Evolutionary conservation across 2,329 filamentous ascomycete genomes (phyloP), one percentile per base, ranked within the genome.

Genomic region (Colletotrichum magnum): DNA sequence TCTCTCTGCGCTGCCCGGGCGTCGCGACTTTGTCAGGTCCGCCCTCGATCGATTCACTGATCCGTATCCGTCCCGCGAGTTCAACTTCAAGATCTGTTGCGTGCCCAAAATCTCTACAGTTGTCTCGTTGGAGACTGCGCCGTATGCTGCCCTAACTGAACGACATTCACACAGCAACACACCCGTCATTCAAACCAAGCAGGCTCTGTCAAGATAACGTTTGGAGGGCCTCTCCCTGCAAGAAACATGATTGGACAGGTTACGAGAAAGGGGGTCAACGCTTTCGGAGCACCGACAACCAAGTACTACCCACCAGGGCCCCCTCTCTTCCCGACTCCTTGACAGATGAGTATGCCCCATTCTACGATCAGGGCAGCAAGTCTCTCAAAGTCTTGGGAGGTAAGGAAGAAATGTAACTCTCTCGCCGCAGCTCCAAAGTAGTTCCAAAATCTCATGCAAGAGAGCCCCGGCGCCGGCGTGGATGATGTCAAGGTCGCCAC

Each of bases 381-480:
- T 32, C 10, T 10, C 9, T 6, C 32, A 7, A 36, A 10, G 7
- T 10, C 12, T 26, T n/a, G 28, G 16, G 52, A 18, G 16, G 52
- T 21, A 43, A 52, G 32, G 28, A 18, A 32, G 32, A 41, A 61
- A 61, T 61, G 41, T 15, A 21, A 61, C 59, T 47, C 21, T 43
- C 6, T 2, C 41, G 36, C 18, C 21, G 21, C 43, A 16, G n/a
- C 15, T 32, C 28, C 28, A 6, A 15, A 21, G 47, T 47, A 61
- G 48, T 52, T 53, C 41, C 28, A 32, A 6, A 32, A 9, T 9
- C 28, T 36, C 7, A 36, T 21, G 18, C 48, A 41, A 5, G 36
- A 77, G 65, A 1, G 75, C 79, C 1, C 50, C 69, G 1, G 65
- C 69, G 5, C 74, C 79, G 1, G 74, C 74, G 4, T 69, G 62